These are phyloP conservation scores for Canavalia gladiata DNA, from an alignment of 306 rosid species.

Conservation along the genomic window DNA sequence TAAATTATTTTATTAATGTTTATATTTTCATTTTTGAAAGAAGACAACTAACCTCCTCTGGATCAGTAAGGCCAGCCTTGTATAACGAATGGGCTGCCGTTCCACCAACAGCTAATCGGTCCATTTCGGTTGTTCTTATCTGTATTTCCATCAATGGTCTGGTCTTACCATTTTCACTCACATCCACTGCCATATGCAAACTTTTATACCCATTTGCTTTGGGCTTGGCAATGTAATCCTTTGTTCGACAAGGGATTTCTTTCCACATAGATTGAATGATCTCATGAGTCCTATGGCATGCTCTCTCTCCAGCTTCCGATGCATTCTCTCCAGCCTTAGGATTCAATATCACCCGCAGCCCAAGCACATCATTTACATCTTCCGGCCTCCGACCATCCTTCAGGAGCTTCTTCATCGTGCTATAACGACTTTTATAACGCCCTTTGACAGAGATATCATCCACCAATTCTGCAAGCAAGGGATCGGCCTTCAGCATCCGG, in stretches of 20 bases:
- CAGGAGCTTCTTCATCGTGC: constrained; percentile 93
- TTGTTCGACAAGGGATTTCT: constrained; percentile 78
- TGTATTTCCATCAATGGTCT: constrained; percentile 92
- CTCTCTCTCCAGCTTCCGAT: constrained; percentile 69
- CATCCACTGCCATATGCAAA: constrained; percentile 92
- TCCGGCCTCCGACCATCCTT: constrained; percentile 89
- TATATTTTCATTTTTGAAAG: constrained; percentile 27
- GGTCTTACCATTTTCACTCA: constrained; percentile 66
- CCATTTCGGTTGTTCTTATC: constrained; percentile 88
- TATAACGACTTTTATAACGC: constrained; percentile 86
- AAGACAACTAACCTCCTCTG: constrained; percentile 73
- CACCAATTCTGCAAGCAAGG: constrained; percentile 59
- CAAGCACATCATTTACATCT: constrained; percentile 84
- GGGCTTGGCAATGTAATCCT: constrained; percentile 88
- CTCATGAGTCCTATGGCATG: constrained; percentile 77
- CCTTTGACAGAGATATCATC: constrained; percentile 69
- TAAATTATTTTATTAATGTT: neutral
- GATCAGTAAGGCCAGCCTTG: constrained; percentile 92
- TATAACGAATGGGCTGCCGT: constrained; percentile 93
- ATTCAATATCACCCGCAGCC: constrained; percentile 78
- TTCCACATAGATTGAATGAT: constrained; percentile 77
- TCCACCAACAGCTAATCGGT: constrained; percentile 80
- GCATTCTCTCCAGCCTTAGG: constrained; percentile 59
- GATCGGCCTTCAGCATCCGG: constrained; percentile 59
- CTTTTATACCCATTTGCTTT: constrained; percentile 90